Evolutionary conservation across 1,284 basidiomycete genomes (phyloP).

Genomic region (Sporisorium graminicola): DNA sequence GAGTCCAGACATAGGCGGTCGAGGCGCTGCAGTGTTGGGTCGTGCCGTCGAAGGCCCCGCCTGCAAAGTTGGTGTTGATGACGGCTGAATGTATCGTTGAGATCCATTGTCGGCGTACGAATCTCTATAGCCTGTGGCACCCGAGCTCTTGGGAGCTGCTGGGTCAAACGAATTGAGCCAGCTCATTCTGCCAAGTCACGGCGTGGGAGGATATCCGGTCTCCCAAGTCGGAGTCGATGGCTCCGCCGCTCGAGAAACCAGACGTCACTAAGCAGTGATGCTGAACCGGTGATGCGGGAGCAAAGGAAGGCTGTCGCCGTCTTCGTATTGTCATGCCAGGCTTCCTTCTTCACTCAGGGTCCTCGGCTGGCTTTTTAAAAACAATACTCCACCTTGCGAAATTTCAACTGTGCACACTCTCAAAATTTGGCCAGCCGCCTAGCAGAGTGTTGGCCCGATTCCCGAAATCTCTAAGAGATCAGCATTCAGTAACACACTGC

Average conservation of each 20-base stretch:
- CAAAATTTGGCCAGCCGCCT: constrained; percentile 1
- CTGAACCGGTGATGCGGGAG: background rate
- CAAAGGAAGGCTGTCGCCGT: background rate
- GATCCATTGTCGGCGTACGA: background rate
- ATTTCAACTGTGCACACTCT: background rate
- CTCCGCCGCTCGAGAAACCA: background rate
- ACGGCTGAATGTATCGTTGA: background rate
- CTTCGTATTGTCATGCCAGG: no score
- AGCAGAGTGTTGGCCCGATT: constrained; percentile 4
- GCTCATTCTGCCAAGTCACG: constrained; percentile 21
- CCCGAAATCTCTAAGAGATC: background rate
- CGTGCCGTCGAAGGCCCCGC: constrained; percentile 12
- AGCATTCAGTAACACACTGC: background rate
- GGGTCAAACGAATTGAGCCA: constrained; percentile 49
- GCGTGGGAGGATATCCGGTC: background rate
- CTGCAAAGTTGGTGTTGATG: background rate
- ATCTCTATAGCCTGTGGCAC: background rate
- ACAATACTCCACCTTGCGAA: constrained; percentile 3
- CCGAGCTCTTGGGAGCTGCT: constrained; percentile 21
- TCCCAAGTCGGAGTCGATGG: background rate
- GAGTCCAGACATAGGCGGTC: background rate
- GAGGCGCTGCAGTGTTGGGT: background rate
- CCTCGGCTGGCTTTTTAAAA: background rate
- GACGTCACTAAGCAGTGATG: background rate
- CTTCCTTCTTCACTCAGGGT: constrained; percentile 1